These are phyloP conservation scores for Brassica carinata DNA, from an alignment of 345 rosid genomes.

Conservation along the genomic window DNA sequence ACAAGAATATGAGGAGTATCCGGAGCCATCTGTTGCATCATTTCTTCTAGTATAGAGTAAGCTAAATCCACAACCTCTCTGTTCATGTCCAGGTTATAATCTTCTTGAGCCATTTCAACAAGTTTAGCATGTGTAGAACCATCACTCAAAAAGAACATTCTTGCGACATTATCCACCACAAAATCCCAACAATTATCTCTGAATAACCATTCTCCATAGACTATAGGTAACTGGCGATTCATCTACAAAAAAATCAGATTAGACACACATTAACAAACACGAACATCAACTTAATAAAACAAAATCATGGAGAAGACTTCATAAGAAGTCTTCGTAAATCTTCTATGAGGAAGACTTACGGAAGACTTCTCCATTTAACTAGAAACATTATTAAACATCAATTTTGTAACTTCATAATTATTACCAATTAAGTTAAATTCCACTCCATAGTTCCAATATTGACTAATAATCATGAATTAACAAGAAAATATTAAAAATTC, in stretches of 20 bases:
- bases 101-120: not conserved
- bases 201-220: not conserved
- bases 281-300: not conserved
- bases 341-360: not conserved
- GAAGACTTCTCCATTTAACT: not conserved
- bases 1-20: too few relatives aligned
- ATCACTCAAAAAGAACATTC: not conserved
- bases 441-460: not conserved
- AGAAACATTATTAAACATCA: not conserved
- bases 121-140: not conserved
- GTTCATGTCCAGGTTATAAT: not conserved
- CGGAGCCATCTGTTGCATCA: not conserved
- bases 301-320: too few relatives aligned
- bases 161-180: not conserved
- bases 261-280: not conserved
- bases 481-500: not conserved
- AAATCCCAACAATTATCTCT: not conserved
- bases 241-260: not conserved
- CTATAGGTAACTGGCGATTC: not conserved
- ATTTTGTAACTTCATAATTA: too few relatives aligned
- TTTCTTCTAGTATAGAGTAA: too few relatives aligned
- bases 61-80: not conserved
- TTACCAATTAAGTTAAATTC: not conserved
- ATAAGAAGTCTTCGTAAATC: too few relatives aligned
- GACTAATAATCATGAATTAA: not conserved